Conservation (phyloP, 225 moss, liverwort and hornwort species). For the Sphagnum contortum region DNA sequence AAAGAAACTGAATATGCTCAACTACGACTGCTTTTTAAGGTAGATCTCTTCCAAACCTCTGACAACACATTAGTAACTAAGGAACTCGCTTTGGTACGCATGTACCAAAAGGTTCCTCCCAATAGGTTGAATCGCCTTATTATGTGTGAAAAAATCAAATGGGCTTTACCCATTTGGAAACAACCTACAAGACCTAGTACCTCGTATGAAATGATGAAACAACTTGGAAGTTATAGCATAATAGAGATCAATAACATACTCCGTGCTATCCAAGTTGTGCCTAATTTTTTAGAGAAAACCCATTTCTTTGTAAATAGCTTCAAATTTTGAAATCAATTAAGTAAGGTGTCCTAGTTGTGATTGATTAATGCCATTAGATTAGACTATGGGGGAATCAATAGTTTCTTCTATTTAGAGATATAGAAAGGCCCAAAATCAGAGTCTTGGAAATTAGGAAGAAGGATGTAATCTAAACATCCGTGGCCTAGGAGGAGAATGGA, state of each 20-base stretch:
- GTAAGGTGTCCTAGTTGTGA: no score
- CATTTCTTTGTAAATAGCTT: conserved; percentile 1
- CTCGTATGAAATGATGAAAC: neutral
- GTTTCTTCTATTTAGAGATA: no score
- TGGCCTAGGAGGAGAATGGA: no score
- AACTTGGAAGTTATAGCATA: neutral
- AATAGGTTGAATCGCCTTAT: neutral
- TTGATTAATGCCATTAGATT: no score
- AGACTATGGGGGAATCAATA: no score
- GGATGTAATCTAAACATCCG: no score
- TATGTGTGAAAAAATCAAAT: neutral
- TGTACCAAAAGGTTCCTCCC: neutral
- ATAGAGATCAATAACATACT: neutral
- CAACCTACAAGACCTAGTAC: neutral
- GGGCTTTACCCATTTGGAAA: no score
- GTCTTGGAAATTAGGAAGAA: no score
- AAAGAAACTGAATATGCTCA: conserved; percentile 6
- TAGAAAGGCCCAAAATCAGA: no score
- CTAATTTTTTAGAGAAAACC: neutral
- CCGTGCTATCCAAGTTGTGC: neutral
- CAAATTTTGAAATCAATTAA: neutral
- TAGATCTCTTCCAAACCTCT: neutral
- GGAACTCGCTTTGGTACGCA: neutral
- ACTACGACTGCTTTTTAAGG: conserved; percentile 1
- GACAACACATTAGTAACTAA: neutral